Evolutionary conservation across 1,284 basidiomycete genomes (phyloP).

Genomic region (Meira nashicola): DNA sequence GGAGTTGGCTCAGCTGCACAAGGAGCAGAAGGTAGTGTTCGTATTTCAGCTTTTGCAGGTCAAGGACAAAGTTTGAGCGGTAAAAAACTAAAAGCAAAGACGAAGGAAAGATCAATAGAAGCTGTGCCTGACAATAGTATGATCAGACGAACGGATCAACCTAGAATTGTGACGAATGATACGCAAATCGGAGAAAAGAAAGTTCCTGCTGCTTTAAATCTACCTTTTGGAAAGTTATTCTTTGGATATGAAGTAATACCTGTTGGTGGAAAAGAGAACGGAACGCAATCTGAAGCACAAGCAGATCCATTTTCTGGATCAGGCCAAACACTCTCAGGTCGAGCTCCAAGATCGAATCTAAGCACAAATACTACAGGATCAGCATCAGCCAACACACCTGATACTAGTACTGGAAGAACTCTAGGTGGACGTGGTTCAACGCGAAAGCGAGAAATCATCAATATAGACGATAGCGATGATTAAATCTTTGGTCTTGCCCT

Average conservation of each 20-base stretch:
- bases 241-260: conserved; percentile 49
- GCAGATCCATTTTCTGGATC: conserved; percentile 11
- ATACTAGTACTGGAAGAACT: neutral
- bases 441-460: neutral
- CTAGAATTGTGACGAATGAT: conserved; percentile 77
- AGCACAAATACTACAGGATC: neutral
- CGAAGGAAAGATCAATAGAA: conserved; percentile 46
- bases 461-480: neutral
- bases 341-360: conserved; percentile 3
- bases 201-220: conserved; percentile 80
- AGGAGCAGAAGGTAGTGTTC: conserved; percentile 13
- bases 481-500: no score
- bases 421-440: neutral
- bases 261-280: conserved; percentile 30
- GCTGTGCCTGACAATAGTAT: conserved; percentile 43
- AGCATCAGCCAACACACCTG: neutral
- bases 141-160: conserved; percentile 57
- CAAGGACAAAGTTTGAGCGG: conserved; percentile 47
- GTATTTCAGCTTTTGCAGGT: conserved; percentile 32
- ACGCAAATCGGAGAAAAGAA: conserved; percentile 67
- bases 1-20: conserved; percentile 23
- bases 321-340: conserved; percentile 12
- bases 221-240: conserved; percentile 69
- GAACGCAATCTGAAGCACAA: neutral
- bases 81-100: conserved; percentile 48